Base-by-base conservation (phyloP, 257 asterid genomes). In the Solanum neorickii region DNA sequence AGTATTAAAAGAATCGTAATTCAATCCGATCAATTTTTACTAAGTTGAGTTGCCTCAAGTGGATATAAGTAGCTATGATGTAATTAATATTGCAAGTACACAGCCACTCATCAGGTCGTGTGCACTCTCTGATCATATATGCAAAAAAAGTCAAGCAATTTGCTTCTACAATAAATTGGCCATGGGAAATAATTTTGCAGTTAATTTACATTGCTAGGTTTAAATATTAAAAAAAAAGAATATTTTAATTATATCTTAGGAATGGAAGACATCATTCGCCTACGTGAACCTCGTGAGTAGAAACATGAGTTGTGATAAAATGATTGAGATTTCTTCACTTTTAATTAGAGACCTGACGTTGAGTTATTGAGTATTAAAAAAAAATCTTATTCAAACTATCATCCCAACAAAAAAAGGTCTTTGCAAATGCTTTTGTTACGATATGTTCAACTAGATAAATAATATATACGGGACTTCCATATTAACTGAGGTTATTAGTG, bases 1-100 rank as follows among this genome's bases (percentile, higher is more conserved):
- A 23, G 1, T n/a, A 9, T 62, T 9, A 62, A 23, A 2, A 11
- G 8, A 0, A 0, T 62, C 8, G 0, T 62, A 62, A 23, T 62
- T 0, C 2, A 62, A 23, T 2, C 31, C 14, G 8, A n/a, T 6
- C 16, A 62, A 62, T 62, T 20, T 62, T 9, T 62, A 62, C 3
- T 3, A 77, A 77, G 62, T 9, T 15, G 15, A 44, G 12, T 18
- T 44, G 10, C 16, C 15, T 14, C 65, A 14, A 13, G 0, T 42
- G 65, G 39, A 78, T 80, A 49, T 18, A 62, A 44, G 41, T 78
- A 10, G 65, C 25, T 44, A 20, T 18, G 29, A 16, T 49, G 85
- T 18, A 82, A 49, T 82, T 49, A 29, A 82, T 82, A 29, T 29
- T 31, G 31, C 9, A 82, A 10, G 44, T 47, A 82, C 31, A 29